A percentile compares a stretch with the other conserved stretches of the same genome.
phyloP scores from a whole-genome alignment of 495 filamentous ascomycete genomes.

The Penicillium goetzii region DNA sequence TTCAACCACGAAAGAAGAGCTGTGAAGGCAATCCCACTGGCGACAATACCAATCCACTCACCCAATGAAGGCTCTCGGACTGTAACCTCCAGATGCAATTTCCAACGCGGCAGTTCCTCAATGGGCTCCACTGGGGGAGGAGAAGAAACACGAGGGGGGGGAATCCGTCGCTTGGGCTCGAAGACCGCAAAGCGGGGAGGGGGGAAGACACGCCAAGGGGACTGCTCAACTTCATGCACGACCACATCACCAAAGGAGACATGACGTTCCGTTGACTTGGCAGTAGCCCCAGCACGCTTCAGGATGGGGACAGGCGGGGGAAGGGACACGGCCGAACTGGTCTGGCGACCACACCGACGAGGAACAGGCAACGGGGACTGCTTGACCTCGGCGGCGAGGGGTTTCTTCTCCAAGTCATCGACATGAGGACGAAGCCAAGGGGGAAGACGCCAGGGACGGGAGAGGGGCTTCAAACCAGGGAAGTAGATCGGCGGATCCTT shows the following conservation, averaged over 20 bases:
- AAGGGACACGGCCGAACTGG: neutral
- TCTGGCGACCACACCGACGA: neutral
- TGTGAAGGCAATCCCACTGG: neutral
- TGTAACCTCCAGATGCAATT: neutral
- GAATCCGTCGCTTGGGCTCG: neutral
- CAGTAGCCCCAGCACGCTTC: neutral
- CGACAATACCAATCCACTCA: neutral
- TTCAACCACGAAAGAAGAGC: neutral
- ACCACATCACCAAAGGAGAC: conserved; percentile 4
- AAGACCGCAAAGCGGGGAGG: conserved; percentile 1
- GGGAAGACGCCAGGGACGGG: neutral
- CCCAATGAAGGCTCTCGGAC: neutral
- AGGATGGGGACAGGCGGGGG: conserved; percentile 1
- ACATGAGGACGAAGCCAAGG: neutral
- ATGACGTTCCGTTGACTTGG: neutral
- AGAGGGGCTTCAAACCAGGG: neutral
- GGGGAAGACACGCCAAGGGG: neutral
- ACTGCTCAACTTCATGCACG: conserved; percentile 3
- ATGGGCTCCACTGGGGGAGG: neutral
- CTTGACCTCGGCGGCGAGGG: neutral
- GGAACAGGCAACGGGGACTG: neutral
- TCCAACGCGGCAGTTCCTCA: neutral
- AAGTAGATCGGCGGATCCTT: neutral
- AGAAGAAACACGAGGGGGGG: neutral
- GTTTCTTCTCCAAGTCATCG: neutral